Conservation (phyloP, 495 filamentous ascomycete species). For the Aspergillus ellipticus region DNA sequence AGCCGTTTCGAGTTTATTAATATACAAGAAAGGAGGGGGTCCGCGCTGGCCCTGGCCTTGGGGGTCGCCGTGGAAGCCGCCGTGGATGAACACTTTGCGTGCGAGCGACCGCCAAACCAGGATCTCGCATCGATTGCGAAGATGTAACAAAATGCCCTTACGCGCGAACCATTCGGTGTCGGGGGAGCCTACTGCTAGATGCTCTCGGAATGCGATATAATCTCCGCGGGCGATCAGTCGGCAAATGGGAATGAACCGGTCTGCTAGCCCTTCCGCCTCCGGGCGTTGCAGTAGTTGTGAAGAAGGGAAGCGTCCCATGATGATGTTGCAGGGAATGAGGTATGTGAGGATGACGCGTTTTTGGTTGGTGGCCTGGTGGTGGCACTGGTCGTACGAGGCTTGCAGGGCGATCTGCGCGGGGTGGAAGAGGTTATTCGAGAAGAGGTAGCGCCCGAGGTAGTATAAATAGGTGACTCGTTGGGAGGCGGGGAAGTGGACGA, state of each 20-base stretch:
- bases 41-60: constrained; percentile 35
- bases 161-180: constrained; percentile 66
- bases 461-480: constrained; percentile 91
- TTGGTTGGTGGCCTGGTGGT: constrained; percentile 61
- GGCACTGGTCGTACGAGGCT: constrained; percentile 76
- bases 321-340: constrained; percentile 76
- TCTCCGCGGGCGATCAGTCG: constrained; percentile 73
- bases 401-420: constrained; percentile 70
- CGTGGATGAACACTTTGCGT: constrained; percentile 68
- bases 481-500: constrained; percentile 75
- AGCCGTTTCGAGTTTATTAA: constrained; percentile 37
- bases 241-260: constrained; percentile 72
- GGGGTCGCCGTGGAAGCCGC: constrained; percentile 49
- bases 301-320: constrained; percentile 82
- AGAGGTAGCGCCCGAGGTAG: constrained; percentile 87
- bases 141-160: constrained; percentile 69
- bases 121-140: constrained; percentile 70
- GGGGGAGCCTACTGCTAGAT: constrained; percentile 51
- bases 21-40: constrained; percentile 42
- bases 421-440: constrained; percentile 75
- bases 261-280: constrained; percentile 65
- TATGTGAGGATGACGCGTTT: constrained; percentile 78
- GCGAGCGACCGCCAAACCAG: constrained; percentile 82
- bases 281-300: constrained; percentile 58
- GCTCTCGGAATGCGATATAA: constrained; percentile 68